Conservation (phyloP, 2,329 filamentous ascomycete genomes). For the Nemania bipapillata region DNA sequence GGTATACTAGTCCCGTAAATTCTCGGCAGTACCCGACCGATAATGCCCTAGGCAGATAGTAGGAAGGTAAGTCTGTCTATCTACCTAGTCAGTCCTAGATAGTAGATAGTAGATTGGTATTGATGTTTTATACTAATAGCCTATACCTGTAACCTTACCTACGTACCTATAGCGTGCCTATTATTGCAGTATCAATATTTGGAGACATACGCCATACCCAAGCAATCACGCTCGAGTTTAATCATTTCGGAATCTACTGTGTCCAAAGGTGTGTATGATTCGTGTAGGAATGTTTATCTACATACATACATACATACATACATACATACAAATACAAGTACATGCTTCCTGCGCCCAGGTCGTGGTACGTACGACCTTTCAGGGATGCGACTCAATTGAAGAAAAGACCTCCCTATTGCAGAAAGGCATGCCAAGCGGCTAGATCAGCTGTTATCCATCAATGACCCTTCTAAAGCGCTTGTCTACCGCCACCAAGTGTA, state of each 20-base stretch:
- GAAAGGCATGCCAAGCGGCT: constrained; percentile 27
- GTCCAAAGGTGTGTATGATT: neutral
- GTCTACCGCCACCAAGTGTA: constrained; percentile 8
- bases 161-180: too few species aligned
- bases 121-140: too few species aligned
- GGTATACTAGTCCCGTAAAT: neutral
- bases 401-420: constrained; percentile 32
- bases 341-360: neutral
- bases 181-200: neutral
- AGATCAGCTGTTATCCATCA: constrained; percentile 8
- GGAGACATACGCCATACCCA: neutral
- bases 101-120: too few species aligned
- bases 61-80: too few species aligned
- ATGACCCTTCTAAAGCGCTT: constrained; percentile 11
- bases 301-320: too few species aligned
- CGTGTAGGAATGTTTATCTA: neutral
- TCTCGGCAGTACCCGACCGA: constrained; percentile 29
- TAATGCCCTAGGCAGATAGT: constrained; percentile 3
- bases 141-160: too few species aligned
- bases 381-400: constrained; percentile 21
- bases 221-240: neutral
- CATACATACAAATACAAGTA: too few species aligned
- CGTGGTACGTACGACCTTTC: neutral
- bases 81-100: too few species aligned
- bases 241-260: too few species aligned